Base-by-base conservation (phyloP, 441 rosid genomes). In the Capsella rubella region DNA sequence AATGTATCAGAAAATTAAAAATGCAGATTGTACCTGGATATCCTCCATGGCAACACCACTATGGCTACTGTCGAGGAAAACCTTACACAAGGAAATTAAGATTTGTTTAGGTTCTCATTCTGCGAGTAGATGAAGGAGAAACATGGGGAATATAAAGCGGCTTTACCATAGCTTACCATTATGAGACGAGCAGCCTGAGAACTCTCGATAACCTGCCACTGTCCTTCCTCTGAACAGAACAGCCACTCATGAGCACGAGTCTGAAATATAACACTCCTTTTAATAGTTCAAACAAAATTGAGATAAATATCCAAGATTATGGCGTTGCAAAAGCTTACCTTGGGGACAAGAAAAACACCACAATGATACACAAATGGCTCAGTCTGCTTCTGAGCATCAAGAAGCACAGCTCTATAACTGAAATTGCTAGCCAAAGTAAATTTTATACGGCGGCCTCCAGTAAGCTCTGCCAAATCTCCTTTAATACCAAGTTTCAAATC, bases 201-300 rank as follows among this genome's bases (percentile, higher is more conserved):
- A 82, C 87, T 94, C 80, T 90, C 96, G 56, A 94, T 90, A 49
- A 94, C 83, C 69, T 79, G 69, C 97, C 97, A 92, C 73, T 92
- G 99, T 78, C 97, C 99, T 89, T 90, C 99, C 81, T 94, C 97
- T 71, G 97, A 87, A 82, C 90, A 84, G 87, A 87, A 94, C 77
- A 92, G 91, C 99, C 99, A 94, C 65, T 89, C 99, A 83, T 84
- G 92, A 84, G 93, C 85, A 60, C 91, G 90, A 62, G 89, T 77
- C 97, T 93, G 95, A 81, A 87, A 85, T 73, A 76, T 54, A 78
- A 78, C 67, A 83, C 61, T 58, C 57, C 67, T 86, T 82, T 67
- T 71, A 62, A 59, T 68, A 76, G 67, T 68, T 77, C 65, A 74
- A 80, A 76, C 29, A 63, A 75, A 65, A 72, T 35, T 68, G 67